These are phyloP conservation scores for Diutina mesorugosa DNA, from an alignment of 1,139 yeast genomes.

Conservation along the genomic window DNA sequence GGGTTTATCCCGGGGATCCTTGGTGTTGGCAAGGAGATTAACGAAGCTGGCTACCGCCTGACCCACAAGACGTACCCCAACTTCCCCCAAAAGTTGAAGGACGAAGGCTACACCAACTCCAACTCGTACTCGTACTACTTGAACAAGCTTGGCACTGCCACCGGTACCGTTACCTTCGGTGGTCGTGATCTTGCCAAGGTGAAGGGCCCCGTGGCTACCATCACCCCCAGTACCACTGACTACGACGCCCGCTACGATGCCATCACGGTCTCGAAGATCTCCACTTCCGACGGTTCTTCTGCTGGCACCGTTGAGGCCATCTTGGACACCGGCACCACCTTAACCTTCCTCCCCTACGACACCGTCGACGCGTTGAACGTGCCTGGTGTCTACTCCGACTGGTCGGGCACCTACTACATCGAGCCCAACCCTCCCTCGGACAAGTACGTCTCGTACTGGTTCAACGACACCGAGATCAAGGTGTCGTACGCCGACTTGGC, in stretches of 20 bases:
- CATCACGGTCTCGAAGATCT: background rate
- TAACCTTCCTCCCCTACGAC: background rate
- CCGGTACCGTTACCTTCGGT: background rate
- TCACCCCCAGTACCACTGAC: background rate
- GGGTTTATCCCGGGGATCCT: constrained; percentile 4
- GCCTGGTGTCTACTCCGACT: background rate
- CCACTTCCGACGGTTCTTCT: background rate
- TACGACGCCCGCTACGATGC: background rate
- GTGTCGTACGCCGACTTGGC: background rate
- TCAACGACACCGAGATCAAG: background rate
- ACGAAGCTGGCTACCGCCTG: background rate
- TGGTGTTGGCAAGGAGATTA: constrained; percentile 3
- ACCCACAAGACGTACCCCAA: background rate
- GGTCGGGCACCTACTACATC: too few relatives aligned
- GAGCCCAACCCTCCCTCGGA: background rate
- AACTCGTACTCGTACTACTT: background rate
- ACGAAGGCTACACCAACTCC: background rate
- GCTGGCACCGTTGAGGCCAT: background rate
- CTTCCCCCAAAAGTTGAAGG: background rate
- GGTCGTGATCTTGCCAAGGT: background rate
- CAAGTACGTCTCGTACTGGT: background rate
- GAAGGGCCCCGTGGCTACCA: background rate
- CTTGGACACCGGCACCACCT: background rate
- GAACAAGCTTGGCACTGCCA: background rate
- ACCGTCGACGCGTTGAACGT: background rate